Evolutionary conservation across 2,329 filamentous ascomycete genomes (phyloP).

Genomic region (Cytospora piceicola): DNA sequence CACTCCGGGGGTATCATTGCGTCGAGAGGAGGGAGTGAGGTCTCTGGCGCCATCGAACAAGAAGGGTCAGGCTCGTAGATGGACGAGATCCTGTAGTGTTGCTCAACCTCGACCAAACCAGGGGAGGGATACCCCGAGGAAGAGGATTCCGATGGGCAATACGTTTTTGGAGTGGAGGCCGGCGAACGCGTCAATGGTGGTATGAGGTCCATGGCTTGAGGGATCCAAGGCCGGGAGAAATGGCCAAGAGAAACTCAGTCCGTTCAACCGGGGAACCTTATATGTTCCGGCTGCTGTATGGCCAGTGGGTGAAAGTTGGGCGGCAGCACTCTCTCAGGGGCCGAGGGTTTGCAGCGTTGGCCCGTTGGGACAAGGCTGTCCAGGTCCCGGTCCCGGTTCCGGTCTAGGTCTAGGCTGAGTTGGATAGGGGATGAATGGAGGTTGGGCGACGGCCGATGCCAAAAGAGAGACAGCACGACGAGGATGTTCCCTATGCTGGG

Average conservation of each 20-base stretch:
- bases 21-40: constrained; percentile 43
- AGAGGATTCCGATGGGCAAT: constrained; percentile 48
- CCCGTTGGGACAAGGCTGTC: constrained; percentile 8
- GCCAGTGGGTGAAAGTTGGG: background rate
- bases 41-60: constrained; percentile 43
- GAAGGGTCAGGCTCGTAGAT: constrained; percentile 45
- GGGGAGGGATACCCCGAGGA: constrained; percentile 53
- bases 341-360: background rate
- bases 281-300: background rate
- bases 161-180: constrained; percentile 49
- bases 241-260: background rate
- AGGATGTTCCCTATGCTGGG: background rate
- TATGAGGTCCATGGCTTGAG: constrained; percentile 51
- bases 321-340: background rate
- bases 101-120: constrained; percentile 42
- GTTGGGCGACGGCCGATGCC: background rate
- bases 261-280: constrained; percentile 4
- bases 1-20: constrained; percentile 50
- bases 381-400: too few relatives aligned
- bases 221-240: background rate
- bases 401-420: constrained; percentile 6
- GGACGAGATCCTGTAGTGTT: constrained; percentile 49
- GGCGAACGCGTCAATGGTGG: constrained; percentile 52
- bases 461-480: background rate
- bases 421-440: background rate